Conservation (phyloP, 2,329 filamentous ascomycete genomes). For the Scolecobasidium constrictum region DNA sequence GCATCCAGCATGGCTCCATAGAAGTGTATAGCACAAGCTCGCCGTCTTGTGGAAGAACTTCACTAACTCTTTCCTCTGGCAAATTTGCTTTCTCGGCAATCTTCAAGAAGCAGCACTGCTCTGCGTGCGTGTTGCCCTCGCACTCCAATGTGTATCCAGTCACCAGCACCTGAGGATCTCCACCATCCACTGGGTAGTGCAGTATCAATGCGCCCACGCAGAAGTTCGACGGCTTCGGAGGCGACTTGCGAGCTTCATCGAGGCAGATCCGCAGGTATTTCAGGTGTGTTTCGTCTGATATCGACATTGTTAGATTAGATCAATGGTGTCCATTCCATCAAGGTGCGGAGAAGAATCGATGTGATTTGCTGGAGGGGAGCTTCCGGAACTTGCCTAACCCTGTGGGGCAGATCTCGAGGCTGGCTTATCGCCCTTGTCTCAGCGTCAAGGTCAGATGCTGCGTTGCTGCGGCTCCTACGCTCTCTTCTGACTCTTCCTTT, state of each 20-base stretch:
- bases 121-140: slow-evolving; percentile 87
- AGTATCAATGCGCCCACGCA: slow-evolving; percentile 80
- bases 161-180: slow-evolving; percentile 54
- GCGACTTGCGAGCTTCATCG: slow-evolving; percentile 64
- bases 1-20: slow-evolving; percentile 72
- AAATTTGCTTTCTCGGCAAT: slow-evolving; percentile 30
- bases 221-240: slow-evolving; percentile 83
- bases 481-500: too few relatives aligned
- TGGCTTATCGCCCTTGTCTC: too few relatives aligned
- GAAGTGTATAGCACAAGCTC: slow-evolving; percentile 64
- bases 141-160: slow-evolving; percentile 88
- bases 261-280: slow-evolving; percentile 61
- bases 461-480: too few relatives aligned
- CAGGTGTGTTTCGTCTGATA: slow-evolving; percentile 9
- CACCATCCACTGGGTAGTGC: slow-evolving; percentile 13
- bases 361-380: slow-evolving; percentile 7
- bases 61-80: slow-evolving; percentile 43
- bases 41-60: slow-evolving; percentile 33
- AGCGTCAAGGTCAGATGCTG: too few relatives aligned
- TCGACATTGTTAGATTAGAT: background rate
- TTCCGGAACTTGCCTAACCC: too few relatives aligned
- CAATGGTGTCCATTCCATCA: too few relatives aligned
- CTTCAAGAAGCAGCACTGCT: slow-evolving; percentile 84
- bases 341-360: slow-evolving; percentile 5
- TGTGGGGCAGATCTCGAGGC: too few relatives aligned